These are phyloP conservation scores for Ophiostoma pallidulum DNA, from an alignment of 2,329 filamentous ascomycete genomes.

Conservation along the genomic window DNA sequence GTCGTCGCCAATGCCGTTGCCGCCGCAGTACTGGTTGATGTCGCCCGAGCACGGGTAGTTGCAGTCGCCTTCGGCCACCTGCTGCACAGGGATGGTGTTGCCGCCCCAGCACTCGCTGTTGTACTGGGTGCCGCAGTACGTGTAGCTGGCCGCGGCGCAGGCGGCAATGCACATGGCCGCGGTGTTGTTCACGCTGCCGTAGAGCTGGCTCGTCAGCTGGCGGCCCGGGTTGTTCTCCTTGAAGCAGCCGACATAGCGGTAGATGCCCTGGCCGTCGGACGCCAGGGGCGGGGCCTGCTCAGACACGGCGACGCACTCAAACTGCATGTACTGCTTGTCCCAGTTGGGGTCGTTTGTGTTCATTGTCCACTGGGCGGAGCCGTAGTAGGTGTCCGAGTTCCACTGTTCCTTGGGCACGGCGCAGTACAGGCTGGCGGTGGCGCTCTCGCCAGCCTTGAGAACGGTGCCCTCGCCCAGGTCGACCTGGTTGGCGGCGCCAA, in stretches of 20 bases:
- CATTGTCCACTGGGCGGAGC: slow-evolving; percentile 43
- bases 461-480: slow-evolving; percentile 49
- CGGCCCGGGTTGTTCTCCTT: slow-evolving; percentile 46
- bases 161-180: slow-evolving; percentile 35
- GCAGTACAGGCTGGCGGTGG: slow-evolving; percentile 44
- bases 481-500: slow-evolving; percentile 44
- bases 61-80: slow-evolving; percentile 38
- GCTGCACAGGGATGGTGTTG: slow-evolving; percentile 32
- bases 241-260: slow-evolving; percentile 46
- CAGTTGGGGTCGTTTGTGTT: slow-evolving; percentile 45
- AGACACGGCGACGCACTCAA: slow-evolving; percentile 40
- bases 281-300: slow-evolving; percentile 43
- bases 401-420: slow-evolving; percentile 47
- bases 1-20: slow-evolving; percentile 31
- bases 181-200: slow-evolving; percentile 32
- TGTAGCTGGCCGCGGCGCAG: slow-evolving; percentile 28
- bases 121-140: slow-evolving; percentile 42
- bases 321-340: slow-evolving; percentile 43
- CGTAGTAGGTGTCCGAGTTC: slow-evolving; percentile 42
- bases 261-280: slow-evolving; percentile 34
- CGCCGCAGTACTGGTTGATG: slow-evolving; percentile 42
- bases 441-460: slow-evolving; percentile 39
- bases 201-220: slow-evolving; percentile 36
- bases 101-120: slow-evolving; percentile 47
- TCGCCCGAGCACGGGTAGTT: slow-evolving; percentile 42